A percentile compares a stretch with the other conserved stretches of the same genome.
Evolutionary conservation across 352 stramenopile genomes (phyloP).

Genomic region (Phytophthora pisi): DNA sequence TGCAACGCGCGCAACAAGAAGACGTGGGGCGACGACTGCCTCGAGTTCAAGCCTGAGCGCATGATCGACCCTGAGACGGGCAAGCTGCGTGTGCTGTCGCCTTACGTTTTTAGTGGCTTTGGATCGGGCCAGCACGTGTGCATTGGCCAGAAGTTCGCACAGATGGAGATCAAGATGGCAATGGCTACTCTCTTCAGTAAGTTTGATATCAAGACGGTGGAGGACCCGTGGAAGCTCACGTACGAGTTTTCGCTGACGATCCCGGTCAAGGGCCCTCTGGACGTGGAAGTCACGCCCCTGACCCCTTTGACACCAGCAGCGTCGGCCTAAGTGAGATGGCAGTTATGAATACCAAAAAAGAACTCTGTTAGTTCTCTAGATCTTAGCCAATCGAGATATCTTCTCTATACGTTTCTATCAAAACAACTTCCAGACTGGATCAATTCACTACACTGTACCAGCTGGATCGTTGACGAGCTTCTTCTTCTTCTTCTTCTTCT

Average conservation of each 20-base stretch:
- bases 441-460: too few species aligned
- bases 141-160: constrained; percentile 52
- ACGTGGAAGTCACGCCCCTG: constrained; percentile 18
- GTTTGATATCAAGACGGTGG: constrained; percentile 43
- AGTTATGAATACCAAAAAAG: neutral
- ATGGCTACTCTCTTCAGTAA: constrained; percentile 50
- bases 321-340: neutral
- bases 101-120: constrained; percentile 38
- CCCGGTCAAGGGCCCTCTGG: constrained; percentile 36
- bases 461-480: too few species aligned
- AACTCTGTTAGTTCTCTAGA: neutral
- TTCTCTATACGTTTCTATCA: too few species aligned
- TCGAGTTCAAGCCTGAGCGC: constrained; percentile 55
- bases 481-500: too few species aligned
- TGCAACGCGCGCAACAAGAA: constrained; percentile 23
- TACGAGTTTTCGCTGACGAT: constrained; percentile 49
- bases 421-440: too few species aligned
- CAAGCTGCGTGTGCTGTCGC: constrained; percentile 27
- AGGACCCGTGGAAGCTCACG: constrained; percentile 41
- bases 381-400: too few species aligned
- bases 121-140: constrained; percentile 51
- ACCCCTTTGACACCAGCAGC: neutral
- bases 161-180: constrained; percentile 60
- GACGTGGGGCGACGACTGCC: constrained; percentile 49
- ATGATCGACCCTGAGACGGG: constrained; percentile 45